A percentile compares a stretch with the other conserved stretches of the same genome.
Evolutionary conservation across 2,329 filamentous ascomycete species (phyloP).

Genomic region (Trichoderma lentiforme): DNA sequence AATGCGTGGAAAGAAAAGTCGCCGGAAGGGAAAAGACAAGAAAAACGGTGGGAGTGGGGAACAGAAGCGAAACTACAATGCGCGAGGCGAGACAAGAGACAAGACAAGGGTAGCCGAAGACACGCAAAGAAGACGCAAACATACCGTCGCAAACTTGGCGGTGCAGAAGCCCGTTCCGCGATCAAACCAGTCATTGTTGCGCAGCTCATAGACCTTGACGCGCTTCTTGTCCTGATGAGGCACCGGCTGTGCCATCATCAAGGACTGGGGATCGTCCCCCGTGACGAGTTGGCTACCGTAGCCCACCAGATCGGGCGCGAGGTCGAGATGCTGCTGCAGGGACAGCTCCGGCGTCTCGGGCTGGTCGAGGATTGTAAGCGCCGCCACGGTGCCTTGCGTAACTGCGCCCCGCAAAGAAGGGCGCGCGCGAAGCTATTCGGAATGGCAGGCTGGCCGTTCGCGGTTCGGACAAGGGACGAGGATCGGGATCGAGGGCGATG

Average conservation of each 20-base stretch:
- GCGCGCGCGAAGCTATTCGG: constrained; percentile 19
- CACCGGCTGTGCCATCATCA: constrained; percentile 70
- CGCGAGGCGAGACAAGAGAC: not conserved
- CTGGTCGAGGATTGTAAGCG: constrained; percentile 53
- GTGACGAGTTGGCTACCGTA: constrained; percentile 46
- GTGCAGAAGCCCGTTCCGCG: constrained; percentile 94
- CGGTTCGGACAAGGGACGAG: constrained; percentile 16
- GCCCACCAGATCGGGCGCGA: constrained; percentile 51
- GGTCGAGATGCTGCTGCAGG: constrained; percentile 58
- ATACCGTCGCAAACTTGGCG: constrained; percentile 69
- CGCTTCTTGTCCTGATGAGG: constrained; percentile 69
- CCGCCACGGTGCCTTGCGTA: constrained; percentile 48
- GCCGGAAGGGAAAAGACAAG: not conserved
- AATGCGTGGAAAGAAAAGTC: not conserved
- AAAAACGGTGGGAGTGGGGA: not conserved
- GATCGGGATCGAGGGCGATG: not conserved
- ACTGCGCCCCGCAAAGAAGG: constrained; percentile 26
- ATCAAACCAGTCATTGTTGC: constrained; percentile 99
- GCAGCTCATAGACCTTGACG: constrained; percentile 98
- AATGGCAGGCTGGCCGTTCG: not conserved
- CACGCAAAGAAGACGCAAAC: constrained; percentile 30
- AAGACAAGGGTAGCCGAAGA: not conserved
- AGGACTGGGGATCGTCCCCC: constrained; percentile 57
- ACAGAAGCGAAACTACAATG: not conserved
- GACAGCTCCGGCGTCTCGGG: constrained; percentile 53